phyloP scores from a whole-genome alignment of 2,329 filamentous ascomycete species.

The Diplodia seriata region DNA sequence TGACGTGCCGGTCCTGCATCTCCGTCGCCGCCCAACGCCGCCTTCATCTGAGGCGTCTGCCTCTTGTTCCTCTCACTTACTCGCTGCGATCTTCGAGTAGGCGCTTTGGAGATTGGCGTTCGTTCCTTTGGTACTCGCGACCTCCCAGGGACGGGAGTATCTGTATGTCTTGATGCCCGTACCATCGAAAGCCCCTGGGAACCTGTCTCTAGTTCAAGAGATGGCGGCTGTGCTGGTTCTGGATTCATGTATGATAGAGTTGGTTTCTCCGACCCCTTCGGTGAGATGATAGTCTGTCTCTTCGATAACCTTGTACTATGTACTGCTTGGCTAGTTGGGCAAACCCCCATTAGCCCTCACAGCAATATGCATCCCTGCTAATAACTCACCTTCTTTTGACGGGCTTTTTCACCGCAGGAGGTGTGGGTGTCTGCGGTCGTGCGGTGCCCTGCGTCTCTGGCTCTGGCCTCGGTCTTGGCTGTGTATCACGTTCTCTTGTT shows the following conservation, averaged over 20 bases:
- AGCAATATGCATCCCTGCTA: neutral
- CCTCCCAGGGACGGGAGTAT: neutral
- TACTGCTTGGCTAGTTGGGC: neutral
- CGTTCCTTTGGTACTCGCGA: neutral
- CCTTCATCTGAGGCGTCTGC: neutral
- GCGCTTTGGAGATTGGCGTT: neutral
- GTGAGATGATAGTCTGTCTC: conserved; percentile 4
- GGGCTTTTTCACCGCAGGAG: neutral
- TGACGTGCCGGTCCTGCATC: neutral
- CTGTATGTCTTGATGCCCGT: neutral
- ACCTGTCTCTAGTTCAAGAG: neutral
- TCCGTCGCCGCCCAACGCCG: no score
- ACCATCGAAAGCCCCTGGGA: neutral
- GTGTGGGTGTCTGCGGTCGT: neutral
- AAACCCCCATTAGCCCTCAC: neutral
- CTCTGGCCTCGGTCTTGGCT: neutral
- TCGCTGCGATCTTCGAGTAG: neutral
- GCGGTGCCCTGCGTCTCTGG: neutral
- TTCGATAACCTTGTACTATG: neutral
- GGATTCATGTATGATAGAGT: neutral
- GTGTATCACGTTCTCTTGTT: neutral
- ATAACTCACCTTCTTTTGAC: neutral
- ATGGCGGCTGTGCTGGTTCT: neutral
- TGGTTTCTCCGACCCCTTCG: neutral
- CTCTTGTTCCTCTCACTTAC: neutral